Evolutionary conservation across 805 yeast species (phyloP).

Genomic region (Yarrowia yakushimensis): DNA sequence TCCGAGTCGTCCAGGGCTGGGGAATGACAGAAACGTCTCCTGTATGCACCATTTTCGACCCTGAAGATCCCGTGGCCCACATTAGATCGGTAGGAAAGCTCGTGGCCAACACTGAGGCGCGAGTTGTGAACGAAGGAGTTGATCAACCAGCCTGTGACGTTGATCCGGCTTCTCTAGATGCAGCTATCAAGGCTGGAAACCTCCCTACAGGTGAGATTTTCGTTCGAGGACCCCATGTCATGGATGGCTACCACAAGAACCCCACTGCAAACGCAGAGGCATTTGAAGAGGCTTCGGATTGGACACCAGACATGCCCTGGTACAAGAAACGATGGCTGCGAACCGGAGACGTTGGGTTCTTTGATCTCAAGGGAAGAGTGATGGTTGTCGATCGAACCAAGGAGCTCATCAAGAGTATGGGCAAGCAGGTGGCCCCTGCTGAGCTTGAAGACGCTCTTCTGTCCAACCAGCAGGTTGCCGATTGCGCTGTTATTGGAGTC

Average conservation of each 20-base stretch:
- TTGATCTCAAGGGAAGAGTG: conserved; percentile 46
- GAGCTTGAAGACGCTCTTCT: conserved; percentile 84
- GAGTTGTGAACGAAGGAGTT: not conserved
- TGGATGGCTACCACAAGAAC: conserved; percentile 48
- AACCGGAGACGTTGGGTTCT: conserved; percentile 56
- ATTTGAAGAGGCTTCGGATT: conserved; percentile 39
- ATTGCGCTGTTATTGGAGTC: conserved; percentile 84
- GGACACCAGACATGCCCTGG: not conserved
- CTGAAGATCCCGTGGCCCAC: not conserved
- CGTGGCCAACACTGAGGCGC: not conserved
- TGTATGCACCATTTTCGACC: conserved; percentile 15
- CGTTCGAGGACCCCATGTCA: conserved; percentile 54
- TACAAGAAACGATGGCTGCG: conserved; percentile 45
- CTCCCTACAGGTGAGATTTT: conserved; percentile 47
- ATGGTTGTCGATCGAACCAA: conserved; percentile 43
- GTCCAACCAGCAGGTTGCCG: conserved; percentile 73
- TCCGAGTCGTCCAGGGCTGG: conserved; percentile 26
- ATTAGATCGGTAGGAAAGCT: not conserved
- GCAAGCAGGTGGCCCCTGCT: conserved; percentile 88
- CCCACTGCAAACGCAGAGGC: conserved; percentile 47
- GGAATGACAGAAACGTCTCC: conserved; percentile 27
- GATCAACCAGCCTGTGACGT: conserved; percentile 21
- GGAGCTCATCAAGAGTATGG: conserved; percentile 41
- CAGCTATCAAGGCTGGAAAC: not conserved
- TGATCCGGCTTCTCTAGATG: not conserved